Base-by-base conservation (phyloP, 305 asterid species). In the Solanum hybrid region DNA sequence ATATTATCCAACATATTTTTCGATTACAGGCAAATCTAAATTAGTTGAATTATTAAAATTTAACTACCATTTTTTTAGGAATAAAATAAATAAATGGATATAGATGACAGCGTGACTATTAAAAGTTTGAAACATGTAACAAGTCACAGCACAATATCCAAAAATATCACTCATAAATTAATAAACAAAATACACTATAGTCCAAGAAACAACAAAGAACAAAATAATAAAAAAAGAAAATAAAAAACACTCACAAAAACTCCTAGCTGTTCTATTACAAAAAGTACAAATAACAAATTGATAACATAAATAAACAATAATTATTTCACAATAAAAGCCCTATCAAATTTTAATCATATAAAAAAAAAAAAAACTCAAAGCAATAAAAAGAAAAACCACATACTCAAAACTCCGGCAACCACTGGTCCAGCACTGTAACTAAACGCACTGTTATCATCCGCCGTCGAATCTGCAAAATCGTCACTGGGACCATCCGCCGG, bases 401-500 rank as follows among this genome's bases (percentile, higher is more conserved):
- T 15, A 78, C 92, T 90, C 92, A 94, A 90, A 91, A 92, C 88
- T 3, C 91, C 91, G 4, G 92, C 92, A 4, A 82, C 92, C 77
- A 93, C 89, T 64, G 93, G 86, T 60, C 94, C 96, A 38, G 94
- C 94, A 89, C 85, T 71, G 85, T 91, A 87, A 88, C 92, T 91
- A 26, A 90, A 93, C 10, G 94, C 94, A 38, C 91, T 93, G 88
- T 90, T 91, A 7, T 91, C 88, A 32, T 94, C 92, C 4, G 91
- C 89, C 93, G 93, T 94, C 87, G 94, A 98, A 12, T 42, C 90
- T 2, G 92, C 97, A 71, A 91, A 91, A 26, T 94, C 98, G 4
- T 92, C 98, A 5, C 89, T 98, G 0, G 99, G 99, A 34, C 95
- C 91, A 87, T 94, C 98, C 27, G 98, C 96, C 60, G 97, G 98